Conservation (phyloP, 1,139 yeast genomes). For the Yamadazyma atmosphaerica region DNA sequence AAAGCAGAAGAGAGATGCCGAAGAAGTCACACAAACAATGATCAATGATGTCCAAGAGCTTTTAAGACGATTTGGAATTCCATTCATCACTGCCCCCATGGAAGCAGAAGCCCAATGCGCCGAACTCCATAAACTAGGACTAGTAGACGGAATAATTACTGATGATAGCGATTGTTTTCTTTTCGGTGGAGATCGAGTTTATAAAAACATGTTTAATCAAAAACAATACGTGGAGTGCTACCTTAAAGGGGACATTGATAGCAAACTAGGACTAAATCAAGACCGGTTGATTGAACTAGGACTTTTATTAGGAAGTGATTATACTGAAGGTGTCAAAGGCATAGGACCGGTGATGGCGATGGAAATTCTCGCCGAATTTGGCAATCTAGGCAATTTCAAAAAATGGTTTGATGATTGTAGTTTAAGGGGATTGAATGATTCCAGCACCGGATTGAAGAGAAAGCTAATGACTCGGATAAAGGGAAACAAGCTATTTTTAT, state of each 20-base stretch:
- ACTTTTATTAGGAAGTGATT: constrained; percentile 84
- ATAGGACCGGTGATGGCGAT: constrained; percentile 91
- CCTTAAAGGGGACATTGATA: constrained; percentile 55
- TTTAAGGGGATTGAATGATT: constrained; percentile 18
- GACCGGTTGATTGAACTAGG: constrained; percentile 75
- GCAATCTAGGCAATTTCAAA: constrained; percentile 34
- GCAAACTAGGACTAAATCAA: constrained; percentile 66
- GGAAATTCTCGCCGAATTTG: constrained; percentile 91
- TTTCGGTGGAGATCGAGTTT: constrained; percentile 84
- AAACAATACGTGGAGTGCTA: constrained; percentile 91
- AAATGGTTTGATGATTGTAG: constrained; percentile 40
- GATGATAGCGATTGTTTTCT: constrained; percentile 97
- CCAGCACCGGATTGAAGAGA: constrained; percentile 33
- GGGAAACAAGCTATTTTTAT: constrained; percentile 60
- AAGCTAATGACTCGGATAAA: constrained; percentile 58
- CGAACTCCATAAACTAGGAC: constrained; percentile 56
- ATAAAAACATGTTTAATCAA: constrained; percentile 93
- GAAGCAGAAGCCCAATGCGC: constrained; percentile 99
- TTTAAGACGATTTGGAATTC: constrained; percentile 84
- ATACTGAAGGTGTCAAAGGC: constrained; percentile 88
- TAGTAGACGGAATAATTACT: constrained; percentile 94
- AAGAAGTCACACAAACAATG: constrained; percentile 87
- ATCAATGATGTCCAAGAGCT: constrained; percentile 87
- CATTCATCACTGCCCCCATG: constrained; percentile 93
- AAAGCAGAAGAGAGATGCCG: constrained; percentile 81